phyloP scores from a whole-genome alignment of 176 grass and related monocot species.

The Typha latifolia region DNA sequence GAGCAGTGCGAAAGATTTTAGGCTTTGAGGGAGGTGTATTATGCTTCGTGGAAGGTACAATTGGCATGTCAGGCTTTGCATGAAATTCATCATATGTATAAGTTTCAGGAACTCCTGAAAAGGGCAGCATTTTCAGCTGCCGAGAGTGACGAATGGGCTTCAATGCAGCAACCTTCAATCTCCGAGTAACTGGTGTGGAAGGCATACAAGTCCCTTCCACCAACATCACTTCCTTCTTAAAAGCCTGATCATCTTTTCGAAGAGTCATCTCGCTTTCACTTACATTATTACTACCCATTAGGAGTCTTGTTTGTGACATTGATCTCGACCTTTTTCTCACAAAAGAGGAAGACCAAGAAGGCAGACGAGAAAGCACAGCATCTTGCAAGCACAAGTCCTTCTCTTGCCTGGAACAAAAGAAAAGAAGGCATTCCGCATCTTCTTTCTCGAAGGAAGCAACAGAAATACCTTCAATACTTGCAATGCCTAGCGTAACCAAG shows the following conservation, averaged over 20 bases:
- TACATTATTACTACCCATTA: conserved; percentile 20
- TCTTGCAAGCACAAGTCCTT: conserved; percentile 41
- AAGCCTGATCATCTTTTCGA: conserved; percentile 10
- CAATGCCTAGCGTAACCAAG: conserved; percentile 87
- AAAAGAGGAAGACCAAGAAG: conserved; percentile 28
- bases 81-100: conserved; percentile 36
- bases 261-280: conserved; percentile 27
- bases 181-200: conserved; percentile 25
- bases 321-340: conserved; percentile 44
- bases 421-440: conserved; percentile 88
- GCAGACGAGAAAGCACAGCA: conserved; percentile 28
- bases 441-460: conserved; percentile 80
- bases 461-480: conserved; percentile 71
- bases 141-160: conserved; percentile 69
- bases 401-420: conserved; percentile 61
- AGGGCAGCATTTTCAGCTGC: conserved; percentile 75
- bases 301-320: conserved; percentile 35
- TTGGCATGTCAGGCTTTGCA: conserved; percentile 26
- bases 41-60: conserved; percentile 45
- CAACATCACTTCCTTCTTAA: neutral
- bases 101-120: conserved; percentile 43
- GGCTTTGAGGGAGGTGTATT: conserved; percentile 8
- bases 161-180: conserved; percentile 64
- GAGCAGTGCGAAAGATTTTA: conserved; percentile 24
- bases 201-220: neutral